Base-by-base conservation (phyloP, 2,329 filamentous ascomycete genomes). In the Fusarium euwallaceae region DNA sequence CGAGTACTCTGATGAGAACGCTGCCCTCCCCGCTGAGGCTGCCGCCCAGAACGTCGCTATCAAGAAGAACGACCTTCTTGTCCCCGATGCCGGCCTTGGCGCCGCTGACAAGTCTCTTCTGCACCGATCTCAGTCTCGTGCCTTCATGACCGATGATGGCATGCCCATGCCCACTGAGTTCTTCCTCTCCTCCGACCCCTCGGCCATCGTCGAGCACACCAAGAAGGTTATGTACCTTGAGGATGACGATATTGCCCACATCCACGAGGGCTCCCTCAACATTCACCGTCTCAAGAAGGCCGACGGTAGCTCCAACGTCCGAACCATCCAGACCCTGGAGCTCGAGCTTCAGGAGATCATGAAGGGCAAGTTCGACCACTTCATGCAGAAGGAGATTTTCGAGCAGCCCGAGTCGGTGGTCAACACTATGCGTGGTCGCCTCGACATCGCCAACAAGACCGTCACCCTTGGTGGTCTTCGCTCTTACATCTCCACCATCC, bases 361-460 rank as follows among this genome's bases (percentile, higher is more conserved):
- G 97, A 99, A 99, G 93, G 97, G 97, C 86, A 97, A 97, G 84
- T 99, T 98, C 86, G 97, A 99, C 85, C 97, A 99, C 88, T 99
- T 98, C 90, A 99, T 99, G 97, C 97, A 99, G 85, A 99, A 99
- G 92, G 97, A 99, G 86, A 99, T 99, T 82, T 99, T 99, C 85
- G 97, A 99, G 90, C 97, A 99, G 89, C 97, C 97, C 82, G 97
- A 99, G 87, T 99, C 97, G 16, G 95, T 99, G 72, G 92, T 99
- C 88, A 99, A 99, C 91, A 98, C 97, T 78, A 99, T 99, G 97
- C 95, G 97, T 92, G 97, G 97, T 86, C 97, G 97, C 87, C 89
- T 99, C 80, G 97, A 99, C 85, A 89, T 93, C 70, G 93, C 92
- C 80, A 97, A 98, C 89, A 97, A 97, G 90, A 94, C 92, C 68